Evolutionary conservation across 495 filamentous ascomycete species (phyloP), one percentile per base, ranked within the genome.

Genomic region (Halenospora varia): DNA sequence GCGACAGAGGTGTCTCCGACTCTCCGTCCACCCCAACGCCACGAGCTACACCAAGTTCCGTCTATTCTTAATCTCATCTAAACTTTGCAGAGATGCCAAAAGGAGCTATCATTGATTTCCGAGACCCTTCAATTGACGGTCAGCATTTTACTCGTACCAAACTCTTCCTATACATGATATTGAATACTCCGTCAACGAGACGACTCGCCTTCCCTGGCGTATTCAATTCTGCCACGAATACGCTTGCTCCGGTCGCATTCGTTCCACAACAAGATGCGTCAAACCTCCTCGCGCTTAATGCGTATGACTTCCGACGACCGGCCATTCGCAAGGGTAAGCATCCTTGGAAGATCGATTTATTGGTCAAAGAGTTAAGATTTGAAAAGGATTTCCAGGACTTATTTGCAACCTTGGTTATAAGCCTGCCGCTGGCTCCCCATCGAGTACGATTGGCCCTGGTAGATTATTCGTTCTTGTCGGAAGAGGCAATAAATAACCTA

Each of bases 251-350:
- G 1, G 68, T 77, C 44, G 61, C 64, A 29, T 26, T 56, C 22
- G 42, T 75, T 40, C 67, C 72, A 3, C 60, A 89, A 77, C 75
- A 92, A 95, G 66, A 98, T 98, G 95, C 94, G 97, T 84, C 95
- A 98, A 72, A 97, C 94, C 22, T 97, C 93, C 18, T 96, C 92
- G 50, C 78, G 92, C 64, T 75, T 98, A 66, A 82, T 98, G 77
- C 91, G 94, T 63, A 90, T 97, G 94, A 97, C 95, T 73, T 90
- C 92, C 66, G 94, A 98, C 82, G 94, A 97, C 60, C 85, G 94
- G 56, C 94, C 94, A 45, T 98, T 95, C 69, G 96, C 93, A 41
- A 90, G 89, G 76, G 92, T 96, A 81, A 77, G 84, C 75, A 42
- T 53, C 23, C 3, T 19, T n/a, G 1, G 17, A 10, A 1, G 11